Conservation (phyloP, 768 basidiomycete genomes). For the Amanita inopinata region DNA sequence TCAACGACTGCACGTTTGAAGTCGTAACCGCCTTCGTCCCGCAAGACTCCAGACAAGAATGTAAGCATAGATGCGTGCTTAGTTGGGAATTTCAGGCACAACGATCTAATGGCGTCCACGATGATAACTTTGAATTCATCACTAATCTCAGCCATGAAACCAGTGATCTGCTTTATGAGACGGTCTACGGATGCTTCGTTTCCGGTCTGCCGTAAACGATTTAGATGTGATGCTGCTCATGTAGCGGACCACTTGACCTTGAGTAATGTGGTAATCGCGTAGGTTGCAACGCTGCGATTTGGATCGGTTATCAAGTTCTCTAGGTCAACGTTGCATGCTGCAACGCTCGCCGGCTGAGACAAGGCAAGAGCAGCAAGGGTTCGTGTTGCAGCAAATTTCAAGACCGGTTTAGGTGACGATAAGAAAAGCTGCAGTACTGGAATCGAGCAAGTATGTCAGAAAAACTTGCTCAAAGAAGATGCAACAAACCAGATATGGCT, state of each 20-base stretch:
- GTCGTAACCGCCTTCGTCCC: conserved; percentile 98
- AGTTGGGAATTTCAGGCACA: conserved; percentile 96
- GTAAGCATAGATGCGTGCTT: conserved; percentile 97
- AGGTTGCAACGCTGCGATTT: conserved; percentile 95
- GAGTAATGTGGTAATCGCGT: conserved; percentile 95
- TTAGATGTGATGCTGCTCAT: background rate
- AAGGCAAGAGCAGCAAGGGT: conserved; percentile 86
- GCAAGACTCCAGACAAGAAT: conserved; percentile 92
- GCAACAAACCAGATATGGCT: conserved; percentile 74
- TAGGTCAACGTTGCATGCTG: conserved; percentile 90
- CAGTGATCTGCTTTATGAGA: conserved; percentile 97
- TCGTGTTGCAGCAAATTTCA: conserved; percentile 96
- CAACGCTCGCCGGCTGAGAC: conserved; percentile 77
- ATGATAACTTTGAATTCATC: conserved; percentile 99
- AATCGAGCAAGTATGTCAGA: conserved; percentile 8
- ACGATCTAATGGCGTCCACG: conserved; percentile 94
- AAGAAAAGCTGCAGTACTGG: conserved; percentile 91
- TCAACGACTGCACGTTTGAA: conserved; percentile 99
- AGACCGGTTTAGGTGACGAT: conserved; percentile 86
- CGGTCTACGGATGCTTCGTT: conserved; percentile 99
- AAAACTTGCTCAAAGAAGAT: conserved; percentile 4
- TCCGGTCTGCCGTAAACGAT: conserved; percentile 56
- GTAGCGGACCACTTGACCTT: conserved; percentile 55
- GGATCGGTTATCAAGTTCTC: conserved; percentile 93
- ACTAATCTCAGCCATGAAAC: conserved; percentile 98